Conservation (phyloP, 495 filamentous ascomycete species). For the Penicillium verhagenii region DNA sequence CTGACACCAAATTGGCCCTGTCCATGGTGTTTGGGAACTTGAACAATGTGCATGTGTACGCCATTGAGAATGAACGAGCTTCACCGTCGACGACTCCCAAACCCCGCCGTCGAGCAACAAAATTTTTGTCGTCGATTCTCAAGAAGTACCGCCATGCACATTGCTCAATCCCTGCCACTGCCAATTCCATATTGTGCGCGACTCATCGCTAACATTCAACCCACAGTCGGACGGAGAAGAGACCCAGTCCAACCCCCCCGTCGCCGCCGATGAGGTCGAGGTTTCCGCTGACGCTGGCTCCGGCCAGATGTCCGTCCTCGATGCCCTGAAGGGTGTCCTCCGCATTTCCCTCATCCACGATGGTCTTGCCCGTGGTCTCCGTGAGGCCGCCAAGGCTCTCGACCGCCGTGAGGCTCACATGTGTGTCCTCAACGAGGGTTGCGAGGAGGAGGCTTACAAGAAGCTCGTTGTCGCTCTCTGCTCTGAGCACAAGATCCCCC, state of each 20-base stretch:
- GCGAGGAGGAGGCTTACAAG: conserved; percentile 99
- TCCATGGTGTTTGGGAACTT: conserved; percentile 3
- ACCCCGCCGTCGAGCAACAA: not conserved
- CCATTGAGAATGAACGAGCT: not conserved
- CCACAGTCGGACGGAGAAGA: conserved; percentile 83
- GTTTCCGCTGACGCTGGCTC: conserved; percentile 78
- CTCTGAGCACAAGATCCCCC: conserved; percentile 97
- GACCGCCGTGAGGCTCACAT: conserved; percentile 98
- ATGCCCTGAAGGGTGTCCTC: conserved; percentile 94
- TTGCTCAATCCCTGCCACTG: not conserved
- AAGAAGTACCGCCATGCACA: not conserved
- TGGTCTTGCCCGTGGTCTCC: conserved; percentile 95
- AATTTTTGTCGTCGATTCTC: not conserved
- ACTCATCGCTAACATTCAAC: conserved; percentile 13
- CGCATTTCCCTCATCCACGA: conserved; percentile 99
- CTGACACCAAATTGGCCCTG: not conserved
- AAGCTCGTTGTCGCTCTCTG: conserved; percentile 98
- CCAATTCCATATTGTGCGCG: not conserved
- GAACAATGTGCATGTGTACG: conserved; percentile 13
- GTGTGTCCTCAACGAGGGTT: conserved; percentile 98
- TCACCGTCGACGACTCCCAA: not conserved
- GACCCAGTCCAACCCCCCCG: conserved; percentile 70
- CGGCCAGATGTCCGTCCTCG: conserved; percentile 96
- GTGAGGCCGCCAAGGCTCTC: conserved; percentile 95
- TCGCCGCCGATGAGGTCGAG: conserved; percentile 84